Evolutionary conservation across 2,329 filamentous ascomycete genomes (phyloP).

Genomic region (Neoarthrinium moseri): DNA sequence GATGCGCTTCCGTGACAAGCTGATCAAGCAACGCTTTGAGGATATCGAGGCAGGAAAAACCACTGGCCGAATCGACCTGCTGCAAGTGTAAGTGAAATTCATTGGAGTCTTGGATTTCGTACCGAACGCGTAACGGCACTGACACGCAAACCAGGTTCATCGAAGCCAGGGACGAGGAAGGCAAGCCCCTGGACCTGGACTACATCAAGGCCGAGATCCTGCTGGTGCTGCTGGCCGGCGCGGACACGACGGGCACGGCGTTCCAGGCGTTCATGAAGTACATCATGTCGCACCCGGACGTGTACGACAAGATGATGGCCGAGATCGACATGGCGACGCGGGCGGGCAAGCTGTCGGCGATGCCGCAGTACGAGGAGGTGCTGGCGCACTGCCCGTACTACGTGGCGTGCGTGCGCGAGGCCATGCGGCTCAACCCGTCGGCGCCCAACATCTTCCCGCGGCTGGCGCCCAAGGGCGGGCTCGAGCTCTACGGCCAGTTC

Average conservation of each 20-base stretch:
- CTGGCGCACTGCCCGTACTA: constrained; percentile 43
- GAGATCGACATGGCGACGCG: constrained; percentile 40
- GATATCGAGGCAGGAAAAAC: constrained; percentile 46
- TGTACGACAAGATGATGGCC: constrained; percentile 44
- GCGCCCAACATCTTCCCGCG: constrained; percentile 51
- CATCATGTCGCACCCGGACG: constrained; percentile 34
- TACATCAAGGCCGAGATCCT: constrained; percentile 54
- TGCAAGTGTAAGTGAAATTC: constrained; percentile 51
- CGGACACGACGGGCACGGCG: constrained; percentile 50
- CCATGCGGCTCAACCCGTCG: constrained; percentile 47
- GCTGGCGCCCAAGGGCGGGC: constrained; percentile 29
- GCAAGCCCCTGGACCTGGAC: constrained; percentile 44
- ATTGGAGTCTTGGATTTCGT: no score
- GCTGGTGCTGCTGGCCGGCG: constrained; percentile 49
- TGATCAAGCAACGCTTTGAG: constrained; percentile 45
- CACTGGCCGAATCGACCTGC: constrained; percentile 44
- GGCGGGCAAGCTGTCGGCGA: constrained; percentile 27
- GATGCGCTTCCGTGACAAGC: constrained; percentile 56
- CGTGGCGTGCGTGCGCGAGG: constrained; percentile 48
- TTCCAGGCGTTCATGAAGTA: constrained; percentile 46
- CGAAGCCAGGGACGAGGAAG: constrained; percentile 42
- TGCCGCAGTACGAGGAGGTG: constrained; percentile 42
- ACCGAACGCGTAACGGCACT: no score
- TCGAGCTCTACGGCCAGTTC: constrained; percentile 29
- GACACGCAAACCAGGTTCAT: constrained; percentile 43